phyloP scores from a whole-genome alignment of 371 early-diverging fungal genomes.

The Mucor ambiguus region DNA sequence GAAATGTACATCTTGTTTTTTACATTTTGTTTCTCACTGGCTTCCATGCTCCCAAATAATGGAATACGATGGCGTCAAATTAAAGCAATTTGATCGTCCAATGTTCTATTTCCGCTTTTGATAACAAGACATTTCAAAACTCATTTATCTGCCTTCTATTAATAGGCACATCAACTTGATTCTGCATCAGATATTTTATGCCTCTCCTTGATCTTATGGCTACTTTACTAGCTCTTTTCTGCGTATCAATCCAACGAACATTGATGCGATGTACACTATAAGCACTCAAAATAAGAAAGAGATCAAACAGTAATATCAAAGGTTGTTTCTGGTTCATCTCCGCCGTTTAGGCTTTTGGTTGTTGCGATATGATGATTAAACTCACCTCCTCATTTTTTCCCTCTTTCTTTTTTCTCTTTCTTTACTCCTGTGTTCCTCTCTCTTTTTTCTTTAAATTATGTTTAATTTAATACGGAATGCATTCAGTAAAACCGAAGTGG shows the following conservation, averaged over 20 bases:
- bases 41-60: not conserved
- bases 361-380: not conserved
- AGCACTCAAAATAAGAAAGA: not conserved
- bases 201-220: too few relatives aligned
- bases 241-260: too few relatives aligned
- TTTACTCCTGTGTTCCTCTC: not conserved
- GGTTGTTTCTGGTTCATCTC: not conserved
- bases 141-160: not conserved
- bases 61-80: not conserved
- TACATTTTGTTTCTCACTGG: not conserved
- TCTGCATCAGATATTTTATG: not conserved
- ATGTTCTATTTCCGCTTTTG: not conserved
- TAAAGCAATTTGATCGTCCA: not conserved
- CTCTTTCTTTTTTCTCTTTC: not conserved
- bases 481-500: conserved; percentile 17
- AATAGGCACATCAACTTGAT: not conserved
- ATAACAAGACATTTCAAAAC: not conserved
- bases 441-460: conserved; percentile 16
- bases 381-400: not conserved
- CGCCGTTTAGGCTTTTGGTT: not conserved
- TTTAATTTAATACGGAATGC: conserved; percentile 12
- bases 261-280: not conserved
- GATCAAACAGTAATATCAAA: not conserved
- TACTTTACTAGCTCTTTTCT: not conserved
- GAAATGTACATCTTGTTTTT: too few relatives aligned